Evolutionary conservation across 2,329 filamentous ascomycete genomes (phyloP).

Genomic region (Harringtonia lauricola): DNA sequence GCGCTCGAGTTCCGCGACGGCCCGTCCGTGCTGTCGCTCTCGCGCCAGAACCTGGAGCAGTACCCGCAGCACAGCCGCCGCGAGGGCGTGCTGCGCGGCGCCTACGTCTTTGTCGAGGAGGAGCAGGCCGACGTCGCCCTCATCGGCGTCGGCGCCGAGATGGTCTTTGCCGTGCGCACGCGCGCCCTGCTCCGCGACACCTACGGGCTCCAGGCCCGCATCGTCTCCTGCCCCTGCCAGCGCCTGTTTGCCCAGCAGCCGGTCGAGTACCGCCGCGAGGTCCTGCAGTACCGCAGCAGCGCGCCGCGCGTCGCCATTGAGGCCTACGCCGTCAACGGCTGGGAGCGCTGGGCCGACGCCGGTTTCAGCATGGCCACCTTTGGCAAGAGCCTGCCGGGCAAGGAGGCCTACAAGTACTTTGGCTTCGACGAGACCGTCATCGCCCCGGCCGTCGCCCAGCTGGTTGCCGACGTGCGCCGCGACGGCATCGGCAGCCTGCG

Average conservation of each 20-base stretch:
- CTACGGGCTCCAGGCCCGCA: slow-evolving; percentile 18
- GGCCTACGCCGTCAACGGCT: slow-evolving; percentile 38
- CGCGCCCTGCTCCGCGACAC: slow-evolving; percentile 22
- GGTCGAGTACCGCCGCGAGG: slow-evolving; percentile 22
- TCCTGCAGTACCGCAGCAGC: slow-evolving; percentile 23
- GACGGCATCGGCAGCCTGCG: slow-evolving; percentile 14
- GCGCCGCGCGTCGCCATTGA: slow-evolving; percentile 36
- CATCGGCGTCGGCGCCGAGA: slow-evolving; percentile 26
- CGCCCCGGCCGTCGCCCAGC: neutral
- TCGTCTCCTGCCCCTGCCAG: slow-evolving; percentile 26
- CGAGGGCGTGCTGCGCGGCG: slow-evolving; percentile 25
- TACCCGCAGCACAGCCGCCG: slow-evolving; percentile 18
- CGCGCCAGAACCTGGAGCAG: slow-evolving; percentile 27
- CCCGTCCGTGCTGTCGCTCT: slow-evolving; percentile 32
- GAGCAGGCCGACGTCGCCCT: slow-evolving; percentile 25
- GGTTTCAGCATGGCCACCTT: slow-evolving; percentile 35
- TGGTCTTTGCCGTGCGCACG: slow-evolving; percentile 29
- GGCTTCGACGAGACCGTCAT: slow-evolving; percentile 29
- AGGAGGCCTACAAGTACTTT: slow-evolving; percentile 40
- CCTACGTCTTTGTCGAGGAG: slow-evolving; percentile 25
- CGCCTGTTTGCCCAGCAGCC: slow-evolving; percentile 23
- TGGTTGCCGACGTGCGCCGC: neutral
- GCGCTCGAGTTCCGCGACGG: slow-evolving; percentile 23
- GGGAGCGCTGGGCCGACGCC: slow-evolving; percentile 45
- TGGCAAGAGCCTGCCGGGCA: slow-evolving; percentile 37